Evolutionary conservation across 345 rosid genomes (phyloP).

Genomic region (Murraya paniculata): DNA sequence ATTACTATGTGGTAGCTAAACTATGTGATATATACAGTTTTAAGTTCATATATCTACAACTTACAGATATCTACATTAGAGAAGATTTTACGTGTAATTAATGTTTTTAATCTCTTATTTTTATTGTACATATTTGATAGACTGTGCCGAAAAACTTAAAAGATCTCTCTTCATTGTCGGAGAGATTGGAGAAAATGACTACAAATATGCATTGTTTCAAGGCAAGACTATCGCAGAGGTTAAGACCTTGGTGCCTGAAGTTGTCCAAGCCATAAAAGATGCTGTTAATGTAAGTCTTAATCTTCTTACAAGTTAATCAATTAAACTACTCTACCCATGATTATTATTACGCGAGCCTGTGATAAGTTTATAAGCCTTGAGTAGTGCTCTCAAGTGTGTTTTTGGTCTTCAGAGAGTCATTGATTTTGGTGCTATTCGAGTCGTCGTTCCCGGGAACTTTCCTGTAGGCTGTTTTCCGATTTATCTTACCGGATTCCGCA

Average conservation of each 20-base stretch:
- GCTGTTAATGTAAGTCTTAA: slow-evolving; percentile 8
- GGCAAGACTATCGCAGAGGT: slow-evolving; percentile 21
- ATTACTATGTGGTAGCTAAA: too few relatives aligned
- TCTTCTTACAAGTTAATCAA: too few relatives aligned
- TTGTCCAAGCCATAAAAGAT: slow-evolving; percentile 30
- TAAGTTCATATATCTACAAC: too few relatives aligned
- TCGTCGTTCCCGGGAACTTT: slow-evolving; percentile 18
- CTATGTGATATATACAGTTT: too few relatives aligned
- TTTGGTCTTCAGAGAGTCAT: slow-evolving; percentile 12
- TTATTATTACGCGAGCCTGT: too few relatives aligned
- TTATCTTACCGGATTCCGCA: background rate
- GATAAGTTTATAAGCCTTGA: too few relatives aligned
- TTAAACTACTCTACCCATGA: too few relatives aligned
- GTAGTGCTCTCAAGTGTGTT: background rate
- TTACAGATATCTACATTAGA: too few relatives aligned
- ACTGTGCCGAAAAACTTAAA: slow-evolving; percentile 18
- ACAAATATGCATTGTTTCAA: slow-evolving; percentile 28
- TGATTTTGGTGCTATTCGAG: background rate
- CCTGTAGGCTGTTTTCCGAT: slow-evolving; percentile 13
- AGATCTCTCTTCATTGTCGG: slow-evolving; percentile 31
- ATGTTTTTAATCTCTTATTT: too few relatives aligned
- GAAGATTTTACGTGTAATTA: too few relatives aligned
- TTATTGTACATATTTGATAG: background rate
- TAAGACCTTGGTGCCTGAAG: slow-evolving; percentile 28
- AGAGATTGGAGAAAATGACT: slow-evolving; percentile 40